phyloP scores from a whole-genome alignment of 352 stramenopile genomes.

The Phytophthora kernoviae region DNA sequence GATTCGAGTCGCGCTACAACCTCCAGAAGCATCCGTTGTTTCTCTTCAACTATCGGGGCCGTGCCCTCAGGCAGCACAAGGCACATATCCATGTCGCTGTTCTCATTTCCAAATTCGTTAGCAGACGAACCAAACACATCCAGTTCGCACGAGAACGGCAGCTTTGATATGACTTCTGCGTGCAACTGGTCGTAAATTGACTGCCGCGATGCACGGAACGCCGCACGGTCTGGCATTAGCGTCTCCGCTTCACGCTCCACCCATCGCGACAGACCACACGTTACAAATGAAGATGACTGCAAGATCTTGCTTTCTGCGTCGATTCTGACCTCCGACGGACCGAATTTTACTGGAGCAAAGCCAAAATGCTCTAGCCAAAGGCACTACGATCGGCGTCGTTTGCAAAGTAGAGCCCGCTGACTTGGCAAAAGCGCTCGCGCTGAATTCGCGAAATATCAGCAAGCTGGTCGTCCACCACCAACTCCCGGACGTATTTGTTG shows the following conservation, averaged over 20 bases:
- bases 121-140: constrained; percentile 96
- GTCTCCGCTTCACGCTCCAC: constrained; percentile 49
- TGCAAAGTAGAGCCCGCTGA: constrained; percentile 75
- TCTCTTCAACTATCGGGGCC: constrained; percentile 51
- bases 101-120: constrained; percentile 96
- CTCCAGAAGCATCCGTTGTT: constrained; percentile 69
- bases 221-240: constrained; percentile 66
- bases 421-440: constrained; percentile 71
- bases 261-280: constrained; percentile 46
- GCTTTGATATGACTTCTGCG: constrained; percentile 58
- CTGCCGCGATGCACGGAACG: constrained; percentile 67
- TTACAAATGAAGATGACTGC: constrained; percentile 51
- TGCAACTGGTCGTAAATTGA: constrained; percentile 74
- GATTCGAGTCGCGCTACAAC: constrained; percentile 60
- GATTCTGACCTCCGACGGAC: constrained; percentile 4
- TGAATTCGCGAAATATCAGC: constrained; percentile 66
- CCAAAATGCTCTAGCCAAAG: constrained; percentile 73
- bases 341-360: constrained; percentile 50
- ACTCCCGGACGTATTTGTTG: constrained; percentile 70
- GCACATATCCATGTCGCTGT: constrained; percentile 95
- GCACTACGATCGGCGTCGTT: constrained; percentile 41
- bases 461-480: constrained; percentile 59
- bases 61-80: constrained; percentile 55
- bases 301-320: constrained; percentile 33
- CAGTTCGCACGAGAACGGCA: constrained; percentile 60